Conservation (phyloP, 805 yeast species). For the Wickerhamiella siamensis region DNA sequence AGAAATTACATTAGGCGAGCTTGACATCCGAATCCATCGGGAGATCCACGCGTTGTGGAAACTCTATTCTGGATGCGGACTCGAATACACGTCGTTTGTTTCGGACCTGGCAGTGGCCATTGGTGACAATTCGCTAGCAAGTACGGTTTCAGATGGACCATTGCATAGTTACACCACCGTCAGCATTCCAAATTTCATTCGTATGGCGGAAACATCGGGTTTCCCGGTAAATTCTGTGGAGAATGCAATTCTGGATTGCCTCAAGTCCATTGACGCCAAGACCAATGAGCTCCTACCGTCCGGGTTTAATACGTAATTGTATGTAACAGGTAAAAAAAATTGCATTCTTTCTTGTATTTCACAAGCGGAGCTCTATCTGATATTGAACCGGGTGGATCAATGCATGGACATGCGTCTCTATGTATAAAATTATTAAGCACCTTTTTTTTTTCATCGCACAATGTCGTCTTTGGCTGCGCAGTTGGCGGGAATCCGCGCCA, state of each 20-base stretch:
- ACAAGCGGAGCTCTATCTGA: too few relatives aligned
- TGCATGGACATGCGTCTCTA: not conserved
- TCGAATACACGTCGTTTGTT: not conserved
- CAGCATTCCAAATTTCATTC: not conserved
- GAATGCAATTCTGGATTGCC: not conserved
- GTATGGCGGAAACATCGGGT: not conserved
- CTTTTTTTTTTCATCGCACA: not conserved
- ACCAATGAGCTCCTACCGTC: not conserved
- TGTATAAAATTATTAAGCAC: slow-evolving; percentile 1
- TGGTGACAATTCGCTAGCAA: not conserved
- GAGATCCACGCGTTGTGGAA: not conserved
- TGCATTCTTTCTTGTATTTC: too few relatives aligned
- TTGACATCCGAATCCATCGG: not conserved
- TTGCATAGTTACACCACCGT: not conserved
- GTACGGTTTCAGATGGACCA: not conserved
- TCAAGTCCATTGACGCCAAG: not conserved
- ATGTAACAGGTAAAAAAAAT: too few relatives aligned
- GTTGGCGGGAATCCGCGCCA: slow-evolving; percentile 43
- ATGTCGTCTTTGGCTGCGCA: slow-evolving; percentile 68
- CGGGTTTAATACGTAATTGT: too few relatives aligned
- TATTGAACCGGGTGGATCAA: too few relatives aligned
- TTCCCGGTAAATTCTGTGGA: not conserved
- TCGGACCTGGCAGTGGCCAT: not conserved
- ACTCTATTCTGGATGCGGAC: not conserved
- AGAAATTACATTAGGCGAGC: not conserved